Conservation (phyloP, 164 flowering plant genomes). For the Dillenia suffruticosa region DNA sequence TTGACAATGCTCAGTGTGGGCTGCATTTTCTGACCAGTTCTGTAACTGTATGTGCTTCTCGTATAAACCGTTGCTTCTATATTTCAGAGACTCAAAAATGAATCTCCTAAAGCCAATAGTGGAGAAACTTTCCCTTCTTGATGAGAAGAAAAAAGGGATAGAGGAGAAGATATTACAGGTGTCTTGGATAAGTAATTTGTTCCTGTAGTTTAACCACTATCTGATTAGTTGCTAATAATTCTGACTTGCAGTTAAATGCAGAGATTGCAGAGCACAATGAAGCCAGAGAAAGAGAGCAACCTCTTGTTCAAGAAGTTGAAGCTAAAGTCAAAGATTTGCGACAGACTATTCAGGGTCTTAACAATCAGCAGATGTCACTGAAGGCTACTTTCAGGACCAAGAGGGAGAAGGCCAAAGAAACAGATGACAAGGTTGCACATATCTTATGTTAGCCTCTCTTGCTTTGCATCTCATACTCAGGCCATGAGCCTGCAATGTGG, state of each 20-base stretch:
- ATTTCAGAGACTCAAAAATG: conserved; percentile 55
- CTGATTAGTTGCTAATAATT: not conserved
- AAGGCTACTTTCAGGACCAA: conserved; percentile 41
- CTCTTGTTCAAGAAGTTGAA: conserved; percentile 61
- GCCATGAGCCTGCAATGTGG: no score
- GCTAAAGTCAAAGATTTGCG: conserved; percentile 64
- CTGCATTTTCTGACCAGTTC: no score
- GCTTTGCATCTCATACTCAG: no score
- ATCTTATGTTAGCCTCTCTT: no score
- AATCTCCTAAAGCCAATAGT: conserved; percentile 32
- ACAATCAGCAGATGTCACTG: conserved; percentile 66
- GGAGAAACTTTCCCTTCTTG: conserved; percentile 38
- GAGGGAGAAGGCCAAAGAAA: conserved; percentile 63
- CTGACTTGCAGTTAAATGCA: conserved; percentile 50
- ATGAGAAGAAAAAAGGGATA: conserved; percentile 37
- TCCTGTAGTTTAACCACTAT: not conserved
- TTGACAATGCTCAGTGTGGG: no score
- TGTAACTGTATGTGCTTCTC: not conserved
- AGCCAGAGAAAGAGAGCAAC: conserved; percentile 59
- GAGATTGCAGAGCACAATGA: conserved; percentile 53
- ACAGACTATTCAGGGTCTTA: conserved; percentile 57
- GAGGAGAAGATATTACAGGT: conserved; percentile 67
- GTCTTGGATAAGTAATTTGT: not conserved
- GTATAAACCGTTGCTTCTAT: conserved; percentile 2
- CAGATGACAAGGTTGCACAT: conserved; percentile 60